Evolutionary conservation across 129 eudicot genomes (phyloP).

Genomic region (Logfia minima): DNA sequence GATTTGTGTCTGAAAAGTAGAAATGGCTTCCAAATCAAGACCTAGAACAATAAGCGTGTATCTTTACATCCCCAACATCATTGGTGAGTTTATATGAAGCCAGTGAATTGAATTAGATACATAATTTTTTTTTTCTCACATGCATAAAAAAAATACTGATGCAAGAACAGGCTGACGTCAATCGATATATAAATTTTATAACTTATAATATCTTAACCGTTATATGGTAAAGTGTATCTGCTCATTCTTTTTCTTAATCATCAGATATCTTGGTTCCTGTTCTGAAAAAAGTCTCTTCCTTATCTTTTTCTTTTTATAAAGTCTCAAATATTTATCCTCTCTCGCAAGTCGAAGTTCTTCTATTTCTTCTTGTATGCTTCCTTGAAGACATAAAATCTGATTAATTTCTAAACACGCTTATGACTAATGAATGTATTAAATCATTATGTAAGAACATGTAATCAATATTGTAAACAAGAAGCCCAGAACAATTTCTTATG

Average conservation of each 20-base stretch:
- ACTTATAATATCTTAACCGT: neutral
- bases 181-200: no score
- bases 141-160: neutral
- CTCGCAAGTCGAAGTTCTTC: neutral
- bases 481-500: neutral
- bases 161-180: neutral
- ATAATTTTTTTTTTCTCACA: no score
- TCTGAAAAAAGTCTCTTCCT: neutral
- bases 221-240: neutral
- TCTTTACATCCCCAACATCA: conserved; percentile 87
- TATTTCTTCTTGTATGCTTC: neutral
- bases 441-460: no score
- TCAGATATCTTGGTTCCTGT: neutral
- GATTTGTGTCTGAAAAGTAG: conserved; percentile 31
- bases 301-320: no score
- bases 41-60: conserved; percentile 61
- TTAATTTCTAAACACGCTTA: neutral
- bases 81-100: conserved; percentile 51
- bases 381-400: neutral
- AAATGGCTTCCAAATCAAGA: conserved; percentile 62
- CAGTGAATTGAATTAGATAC: neutral
- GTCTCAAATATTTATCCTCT: neutral
- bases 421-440: no score
- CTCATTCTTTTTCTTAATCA: neutral
- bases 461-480: neutral